A percentile compares a stretch with the other conserved stretches of the same genome.
Conservation (phyloP, 106 monocot genomes). For the Apostasia ramifera region DNA sequence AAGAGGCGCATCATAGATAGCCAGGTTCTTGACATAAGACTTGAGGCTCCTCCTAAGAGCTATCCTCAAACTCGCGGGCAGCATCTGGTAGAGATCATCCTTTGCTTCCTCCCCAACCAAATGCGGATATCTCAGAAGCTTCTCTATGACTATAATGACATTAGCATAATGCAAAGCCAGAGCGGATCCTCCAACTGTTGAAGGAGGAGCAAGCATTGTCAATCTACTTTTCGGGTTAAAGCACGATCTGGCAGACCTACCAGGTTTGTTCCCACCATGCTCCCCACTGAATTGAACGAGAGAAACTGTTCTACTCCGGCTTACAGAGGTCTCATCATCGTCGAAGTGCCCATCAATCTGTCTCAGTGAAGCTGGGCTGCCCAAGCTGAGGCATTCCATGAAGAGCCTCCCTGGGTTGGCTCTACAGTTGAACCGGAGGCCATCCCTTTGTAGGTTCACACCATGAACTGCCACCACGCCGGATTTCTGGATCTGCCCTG, state of each 20-base stretch:
- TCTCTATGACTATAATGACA: constrained; percentile 84
- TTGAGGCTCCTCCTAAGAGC: constrained; percentile 56
- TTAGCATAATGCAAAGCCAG: constrained; percentile 88
- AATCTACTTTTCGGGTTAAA: constrained; percentile 54
- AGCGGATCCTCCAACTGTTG: constrained; percentile 73
- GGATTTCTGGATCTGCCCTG: constrained; percentile 4
- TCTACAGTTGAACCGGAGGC: constrained; percentile 42
- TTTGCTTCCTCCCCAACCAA: constrained; percentile 85
- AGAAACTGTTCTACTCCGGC: constrained; percentile 5
- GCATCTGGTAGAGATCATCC: constrained; percentile 90
- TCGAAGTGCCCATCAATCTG: constrained; percentile 23
- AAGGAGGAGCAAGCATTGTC: constrained; percentile 49
- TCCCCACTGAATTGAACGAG: constrained; percentile 22
- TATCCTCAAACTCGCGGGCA: constrained; percentile 53
- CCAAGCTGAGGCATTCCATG: constrained; percentile 69
- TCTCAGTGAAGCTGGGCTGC: constrained; percentile 28
- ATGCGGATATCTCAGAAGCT: constrained; percentile 73
- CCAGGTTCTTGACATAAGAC: constrained; percentile 56
- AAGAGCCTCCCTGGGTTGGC: constrained; percentile 56
- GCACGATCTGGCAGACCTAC: not conserved
- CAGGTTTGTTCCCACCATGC: constrained; percentile 8
- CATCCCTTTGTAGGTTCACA: constrained; percentile 16
- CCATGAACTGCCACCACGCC: not conserved
- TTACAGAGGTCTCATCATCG: constrained; percentile 16
- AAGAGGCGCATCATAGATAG: constrained; percentile 85